Evolutionary conservation across 148 eudicot genomes (phyloP), one percentile per base, ranked within the genome.

Genomic region (Amaranthus hypochondriacus): DNA sequence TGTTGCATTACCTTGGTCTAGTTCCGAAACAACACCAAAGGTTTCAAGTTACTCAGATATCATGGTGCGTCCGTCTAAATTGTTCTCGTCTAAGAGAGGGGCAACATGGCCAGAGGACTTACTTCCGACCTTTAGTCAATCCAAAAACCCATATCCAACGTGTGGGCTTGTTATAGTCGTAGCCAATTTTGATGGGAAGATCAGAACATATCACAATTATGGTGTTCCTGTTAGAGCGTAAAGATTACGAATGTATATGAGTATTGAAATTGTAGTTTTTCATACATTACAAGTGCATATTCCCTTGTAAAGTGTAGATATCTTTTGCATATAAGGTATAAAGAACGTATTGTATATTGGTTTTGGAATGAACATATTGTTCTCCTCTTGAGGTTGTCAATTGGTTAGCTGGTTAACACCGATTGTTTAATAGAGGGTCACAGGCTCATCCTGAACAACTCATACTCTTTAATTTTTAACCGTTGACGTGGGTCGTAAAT

Each of bases 101-200:
- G 82, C 78, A 47, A 88, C 87, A 5, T 92, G 96, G 97, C 97
- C 97, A 0, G 92, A 87, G 71, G 97, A 92, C 60, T 87, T 74
- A 71, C 83, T 89, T 59, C 92, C 90, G 7, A 6, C 52, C 10
- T 42, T 71, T 62, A 52, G 65, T 63, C 74, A 15, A 14, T 66
- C 72, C 7, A 71, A 69, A 48, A 67, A 43, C 7, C 72, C 87
- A 28, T 28, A 2, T 14, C 67, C 80, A 3, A 75, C 91, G 0
- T 90, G 96, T 90, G 97, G 96, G 61, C 88, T 90, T 28, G 91
- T 90, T 7, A 81, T 90, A 15, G 90, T 88, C 49, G 85, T 90
- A 5, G 93, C 85, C 39, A 73, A 79, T 56, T 72, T 59, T 11
- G 84, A 92, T 79, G 97, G 97, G 51, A 76, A 49, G 68, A 92